Percentiles rank a stretch among this genome's conserved stretches.
Evolutionary conservation across 495 filamentous ascomycete species (phyloP).

Genomic region (Penicillium simplicissimum): DNA sequence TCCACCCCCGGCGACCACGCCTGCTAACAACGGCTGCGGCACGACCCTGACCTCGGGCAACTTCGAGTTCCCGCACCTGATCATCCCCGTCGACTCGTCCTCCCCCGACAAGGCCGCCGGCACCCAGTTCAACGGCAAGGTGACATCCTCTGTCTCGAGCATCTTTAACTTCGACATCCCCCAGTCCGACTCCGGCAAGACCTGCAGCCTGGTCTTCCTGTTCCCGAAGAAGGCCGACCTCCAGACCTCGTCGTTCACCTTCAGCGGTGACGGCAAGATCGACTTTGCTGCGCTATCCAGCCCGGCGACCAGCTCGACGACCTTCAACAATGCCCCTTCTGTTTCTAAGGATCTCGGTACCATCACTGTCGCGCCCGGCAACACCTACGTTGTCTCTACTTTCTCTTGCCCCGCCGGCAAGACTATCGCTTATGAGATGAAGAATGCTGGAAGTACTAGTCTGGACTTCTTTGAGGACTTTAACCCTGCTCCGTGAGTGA

Average conservation of each 20-base stretch:
- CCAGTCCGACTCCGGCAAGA: conserved; percentile 51
- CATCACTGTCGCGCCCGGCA: conserved; percentile 53
- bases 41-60: conserved; percentile 47
- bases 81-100: conserved; percentile 62
- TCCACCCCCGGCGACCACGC: not conserved
- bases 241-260: conserved; percentile 54
- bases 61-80: conserved; percentile 65
- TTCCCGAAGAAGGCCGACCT: conserved; percentile 56
- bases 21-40: conserved; percentile 41
- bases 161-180: conserved; percentile 74
- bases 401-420: conserved; percentile 58
- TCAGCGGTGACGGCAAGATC: conserved; percentile 58
- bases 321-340: conserved; percentile 51
- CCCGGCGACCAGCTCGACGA: conserved; percentile 44
- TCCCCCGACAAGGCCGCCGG: conserved; percentile 52
- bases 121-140: conserved; percentile 54
- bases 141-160: conserved; percentile 56
- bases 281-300: conserved; percentile 49
- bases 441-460: conserved; percentile 49
- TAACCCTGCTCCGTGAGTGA: conserved; percentile 54
- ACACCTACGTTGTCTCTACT: conserved; percentile 54
- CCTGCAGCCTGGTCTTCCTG: conserved; percentile 66
- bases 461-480: conserved; percentile 65
- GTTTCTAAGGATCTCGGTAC: conserved; percentile 47
- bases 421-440: conserved; percentile 52